Evolutionary conservation across 345 rosid genomes (phyloP), one percentile per base, ranked within the genome.

Genomic region (Pistacia atlantica): DNA sequence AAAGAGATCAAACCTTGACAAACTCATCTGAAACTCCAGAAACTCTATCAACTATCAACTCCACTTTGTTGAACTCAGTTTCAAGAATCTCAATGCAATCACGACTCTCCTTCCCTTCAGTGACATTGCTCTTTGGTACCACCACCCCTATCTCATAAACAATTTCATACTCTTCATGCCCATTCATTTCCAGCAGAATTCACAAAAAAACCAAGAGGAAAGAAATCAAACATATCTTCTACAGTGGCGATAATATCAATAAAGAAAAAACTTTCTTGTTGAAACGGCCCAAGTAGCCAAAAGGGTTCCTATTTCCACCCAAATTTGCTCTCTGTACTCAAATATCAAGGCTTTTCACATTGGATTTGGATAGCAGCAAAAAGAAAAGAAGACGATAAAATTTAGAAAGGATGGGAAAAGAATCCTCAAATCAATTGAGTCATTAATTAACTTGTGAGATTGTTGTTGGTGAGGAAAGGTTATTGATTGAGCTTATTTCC

Each of bases 101-200:
- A 75, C 8, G 65, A 56, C n/a, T 62, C 67, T 72, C 86, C 48
- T 83, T 88, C 78, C 81, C 86, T 77, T 79, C 80, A 62, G 22
- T 76, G 54, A 61, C 68, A 76, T 77, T 60, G 73, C 87, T 80
- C 84, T 86, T 89, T 12, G 92, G 82, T 81, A 93, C 94, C 80
- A 89, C 97, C 79, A 93, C 83, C 60, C 81, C 93, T 72, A 95
- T 89, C 89, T 93, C 98, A 73, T 79, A 91, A 74, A 76, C 83
- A 71, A 79, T 52, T 54, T 82, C 57, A 62, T 89, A 91, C 64
- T 86, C 91, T 56, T 61, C 88, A 75, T 79, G 64, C 76, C 67
- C 89, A 84, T 71, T 83, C 98, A 93, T 91, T 58, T 83, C 86
- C 80, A 74, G 63, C 28, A 63, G 35, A 71, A 57, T 51, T 61